Conservation (phyloP, 169 alveolate genomes). For the Condylostoma magnum region DNA sequence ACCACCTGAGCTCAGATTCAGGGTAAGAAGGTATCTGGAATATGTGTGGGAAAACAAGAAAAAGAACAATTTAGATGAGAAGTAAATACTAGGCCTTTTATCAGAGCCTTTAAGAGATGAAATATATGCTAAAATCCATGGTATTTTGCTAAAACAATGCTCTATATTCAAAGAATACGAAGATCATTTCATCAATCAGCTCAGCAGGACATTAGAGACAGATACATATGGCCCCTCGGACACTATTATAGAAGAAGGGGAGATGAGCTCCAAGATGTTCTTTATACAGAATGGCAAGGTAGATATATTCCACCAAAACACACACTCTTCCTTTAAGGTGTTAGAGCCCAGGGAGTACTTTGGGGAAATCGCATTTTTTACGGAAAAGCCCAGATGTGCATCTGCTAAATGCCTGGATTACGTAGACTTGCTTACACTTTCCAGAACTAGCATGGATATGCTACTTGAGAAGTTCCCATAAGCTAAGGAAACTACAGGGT, state of each 20-base stretch:
- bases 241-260: constrained; percentile 54
- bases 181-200: constrained; percentile 38
- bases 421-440: constrained; percentile 19
- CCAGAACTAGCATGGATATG: background rate
- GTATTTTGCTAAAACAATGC: constrained; percentile 50
- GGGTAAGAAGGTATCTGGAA: constrained; percentile 67
- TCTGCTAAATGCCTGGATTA: constrained; percentile 56
- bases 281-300: constrained; percentile 68
- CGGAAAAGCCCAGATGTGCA: constrained; percentile 49
- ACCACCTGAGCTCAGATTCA: constrained; percentile 59
- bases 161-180: constrained; percentile 43
- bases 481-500: background rate
- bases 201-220: constrained; percentile 43
- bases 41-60: constrained; percentile 65
- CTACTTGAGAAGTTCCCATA: constrained; percentile 13
- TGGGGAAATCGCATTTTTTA: constrained; percentile 77
- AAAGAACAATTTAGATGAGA: constrained; percentile 55
- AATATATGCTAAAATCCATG: constrained; percentile 58
- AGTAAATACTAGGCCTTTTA: constrained; percentile 53
- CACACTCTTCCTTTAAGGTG: constrained; percentile 51
- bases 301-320: constrained; percentile 47
- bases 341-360: constrained; percentile 52
- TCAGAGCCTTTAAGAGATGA: constrained; percentile 65
- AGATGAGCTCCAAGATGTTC: constrained; percentile 42
- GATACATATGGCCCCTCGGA: constrained; percentile 65